These are phyloP conservation scores for Sicyos edulis DNA, from an alignment of 306 rosid genomes.

Conservation along the genomic window DNA sequence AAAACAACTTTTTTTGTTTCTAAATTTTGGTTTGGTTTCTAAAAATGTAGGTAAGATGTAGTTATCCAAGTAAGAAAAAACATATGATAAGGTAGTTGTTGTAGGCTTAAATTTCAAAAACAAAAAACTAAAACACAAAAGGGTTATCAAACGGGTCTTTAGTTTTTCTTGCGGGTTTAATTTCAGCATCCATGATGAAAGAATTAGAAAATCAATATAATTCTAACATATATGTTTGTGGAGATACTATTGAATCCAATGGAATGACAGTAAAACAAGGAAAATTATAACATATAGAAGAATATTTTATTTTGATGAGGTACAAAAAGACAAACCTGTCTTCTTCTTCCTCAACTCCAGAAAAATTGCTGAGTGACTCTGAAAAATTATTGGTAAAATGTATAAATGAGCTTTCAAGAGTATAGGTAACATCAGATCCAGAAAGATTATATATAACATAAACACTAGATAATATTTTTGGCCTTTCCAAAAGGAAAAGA, in stretches of 20 bases:
- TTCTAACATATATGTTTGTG: neutral
- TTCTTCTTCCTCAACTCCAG: constrained; percentile 41
- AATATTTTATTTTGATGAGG: constrained; percentile 5
- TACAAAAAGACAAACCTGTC: constrained; percentile 43
- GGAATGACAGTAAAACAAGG: constrained; percentile 1
- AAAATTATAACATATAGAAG: neutral
- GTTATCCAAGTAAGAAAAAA: too few species aligned
- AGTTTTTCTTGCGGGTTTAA: neutral
- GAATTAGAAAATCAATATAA: neutral
- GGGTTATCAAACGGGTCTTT: neutral
- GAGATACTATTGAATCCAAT: neutral
- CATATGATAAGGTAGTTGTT: too few species aligned
- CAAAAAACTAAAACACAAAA: too few species aligned
- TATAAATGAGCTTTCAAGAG: constrained; percentile 50
- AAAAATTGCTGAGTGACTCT: constrained; percentile 35
- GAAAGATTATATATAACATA: too few species aligned
- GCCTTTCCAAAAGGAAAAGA: neutral
- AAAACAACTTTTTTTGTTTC: too few species aligned
- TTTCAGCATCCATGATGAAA: neutral
- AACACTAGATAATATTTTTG: too few species aligned
- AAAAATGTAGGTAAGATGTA: too few species aligned
- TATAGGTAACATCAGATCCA: neutral
- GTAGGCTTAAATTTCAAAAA: too few species aligned
- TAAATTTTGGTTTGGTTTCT: too few species aligned
- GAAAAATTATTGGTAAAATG: constrained; percentile 41